Percentiles rank a stretch among this genome's conserved stretches.
Conservation (phyloP, 352 stramenopile species). For the Blastocystis sp. region DNA sequence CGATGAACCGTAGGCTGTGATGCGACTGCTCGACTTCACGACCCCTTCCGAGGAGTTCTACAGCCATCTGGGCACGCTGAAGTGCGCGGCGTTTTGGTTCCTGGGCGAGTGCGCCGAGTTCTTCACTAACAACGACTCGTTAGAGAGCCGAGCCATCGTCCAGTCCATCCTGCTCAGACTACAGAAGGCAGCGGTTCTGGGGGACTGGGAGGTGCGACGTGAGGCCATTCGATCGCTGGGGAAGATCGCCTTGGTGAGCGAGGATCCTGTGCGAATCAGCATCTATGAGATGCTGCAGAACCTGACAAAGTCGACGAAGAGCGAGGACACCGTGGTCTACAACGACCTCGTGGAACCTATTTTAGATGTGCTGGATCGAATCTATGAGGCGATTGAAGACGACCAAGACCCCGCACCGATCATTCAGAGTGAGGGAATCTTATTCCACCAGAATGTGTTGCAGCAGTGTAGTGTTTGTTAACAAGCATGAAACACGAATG, state of each 20-base stretch:
- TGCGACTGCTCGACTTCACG: slow-evolving; percentile 26
- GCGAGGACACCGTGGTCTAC: slow-evolving; percentile 26
- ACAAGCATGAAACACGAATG: not conserved
- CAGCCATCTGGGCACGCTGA: slow-evolving; percentile 7
- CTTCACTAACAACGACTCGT: not conserved
- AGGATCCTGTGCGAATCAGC: slow-evolving; percentile 26
- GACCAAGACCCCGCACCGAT: slow-evolving; percentile 16
- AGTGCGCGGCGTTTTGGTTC: slow-evolving; percentile 35
- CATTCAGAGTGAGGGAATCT: not conserved
- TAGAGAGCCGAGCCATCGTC: not conserved
- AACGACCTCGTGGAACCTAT: slow-evolving; percentile 54
- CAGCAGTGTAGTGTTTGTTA: not conserved
- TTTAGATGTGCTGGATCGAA: slow-evolving; percentile 30
- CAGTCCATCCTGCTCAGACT: slow-evolving; percentile 23
- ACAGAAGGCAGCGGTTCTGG: slow-evolving; percentile 50
- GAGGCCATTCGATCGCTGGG: slow-evolving; percentile 37
- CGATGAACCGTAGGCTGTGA: not conserved
- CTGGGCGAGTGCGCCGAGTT: slow-evolving; percentile 39
- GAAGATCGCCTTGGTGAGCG: slow-evolving; percentile 49
- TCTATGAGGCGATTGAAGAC: slow-evolving; percentile 38
- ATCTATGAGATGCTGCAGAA: slow-evolving; percentile 59
- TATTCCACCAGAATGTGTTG: slow-evolving; percentile 43
- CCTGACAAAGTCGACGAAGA: not conserved
- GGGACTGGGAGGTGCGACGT: slow-evolving; percentile 46
- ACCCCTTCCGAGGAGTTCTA: not conserved